phyloP scores from a whole-genome alignment of 805 yeast genomes.

The Candida bentonensis region DNA sequence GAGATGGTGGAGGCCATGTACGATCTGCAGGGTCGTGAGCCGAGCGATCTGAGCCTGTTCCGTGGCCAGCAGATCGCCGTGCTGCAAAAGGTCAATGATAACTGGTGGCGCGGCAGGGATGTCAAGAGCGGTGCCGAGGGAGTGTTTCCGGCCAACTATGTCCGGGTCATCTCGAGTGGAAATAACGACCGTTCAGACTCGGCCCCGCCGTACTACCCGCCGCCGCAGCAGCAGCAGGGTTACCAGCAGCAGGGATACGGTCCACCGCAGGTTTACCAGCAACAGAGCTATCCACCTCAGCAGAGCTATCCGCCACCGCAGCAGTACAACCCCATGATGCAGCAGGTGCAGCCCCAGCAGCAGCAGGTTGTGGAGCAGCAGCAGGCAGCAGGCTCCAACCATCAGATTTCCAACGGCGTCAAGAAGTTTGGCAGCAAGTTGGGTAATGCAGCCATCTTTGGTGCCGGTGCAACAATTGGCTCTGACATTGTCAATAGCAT shows the following conservation, averaged over 20 bases:
- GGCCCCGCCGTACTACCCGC: conserved; percentile 6
- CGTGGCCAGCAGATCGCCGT: conserved; percentile 61
- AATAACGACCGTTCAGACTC: conserved; percentile 9
- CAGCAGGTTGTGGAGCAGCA: conserved; percentile 12
- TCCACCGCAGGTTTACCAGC: conserved; percentile 5
- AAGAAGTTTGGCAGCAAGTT: conserved; percentile 65
- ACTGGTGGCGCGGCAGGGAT: conserved; percentile 80
- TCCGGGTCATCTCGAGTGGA: conserved; percentile 18
- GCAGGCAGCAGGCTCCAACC: conserved; percentile 3
- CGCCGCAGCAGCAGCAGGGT: conserved; percentile 11
- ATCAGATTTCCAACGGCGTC: conserved; percentile 23
- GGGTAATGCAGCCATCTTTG: conserved; percentile 88
- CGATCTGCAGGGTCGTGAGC: conserved; percentile 59
- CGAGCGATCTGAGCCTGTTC: conserved; percentile 52
- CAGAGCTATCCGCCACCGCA: conserved; percentile 26
- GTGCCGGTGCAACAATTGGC: conserved; percentile 94
- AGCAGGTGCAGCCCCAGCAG: conserved; percentile 12
- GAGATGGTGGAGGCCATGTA: conserved; percentile 46
- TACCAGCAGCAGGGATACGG: conserved; percentile 9
- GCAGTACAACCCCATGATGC: conserved; percentile 14
- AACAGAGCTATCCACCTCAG: conserved; percentile 11
- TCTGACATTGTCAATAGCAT: conserved; percentile 50
- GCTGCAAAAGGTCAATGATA: conserved; percentile 57
- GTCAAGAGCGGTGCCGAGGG: conserved; percentile 44
- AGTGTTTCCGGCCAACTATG: conserved; percentile 84